Percentiles rank a stretch among this genome's conserved stretches.
These are phyloP conservation scores for Gentiana dahurica DNA, from an alignment of 257 asterid genomes.

Conservation along the genomic window DNA sequence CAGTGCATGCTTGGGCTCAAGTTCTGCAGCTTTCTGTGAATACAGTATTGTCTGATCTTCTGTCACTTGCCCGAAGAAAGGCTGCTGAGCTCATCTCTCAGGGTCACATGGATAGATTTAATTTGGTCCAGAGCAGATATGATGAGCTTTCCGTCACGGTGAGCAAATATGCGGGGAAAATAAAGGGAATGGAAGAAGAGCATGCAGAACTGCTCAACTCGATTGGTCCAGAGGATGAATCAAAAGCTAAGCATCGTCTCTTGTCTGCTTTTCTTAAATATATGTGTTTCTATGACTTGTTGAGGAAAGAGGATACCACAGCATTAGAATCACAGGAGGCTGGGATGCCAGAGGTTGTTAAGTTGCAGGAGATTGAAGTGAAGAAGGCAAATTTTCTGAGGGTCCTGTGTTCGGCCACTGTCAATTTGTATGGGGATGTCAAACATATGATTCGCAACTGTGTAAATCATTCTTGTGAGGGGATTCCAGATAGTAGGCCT, in stretches of 20 bases:
- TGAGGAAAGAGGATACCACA: slow-evolving; percentile 29
- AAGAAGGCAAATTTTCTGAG: slow-evolving; percentile 37
- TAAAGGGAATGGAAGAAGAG: slow-evolving; percentile 78
- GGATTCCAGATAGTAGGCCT: slow-evolving; percentile 23
- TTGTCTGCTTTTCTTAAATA: slow-evolving; percentile 55
- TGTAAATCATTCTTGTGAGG: slow-evolving; percentile 36
- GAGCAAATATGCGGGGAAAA: slow-evolving; percentile 58
- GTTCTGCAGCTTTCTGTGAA: slow-evolving; percentile 55
- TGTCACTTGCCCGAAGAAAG: slow-evolving; percentile 61
- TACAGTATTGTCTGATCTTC: slow-evolving; percentile 62
- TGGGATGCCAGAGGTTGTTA: slow-evolving; percentile 28
- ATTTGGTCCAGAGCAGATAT: slow-evolving; percentile 47
- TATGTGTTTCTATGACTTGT: slow-evolving; percentile 44
- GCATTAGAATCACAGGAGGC: slow-evolving; percentile 28
- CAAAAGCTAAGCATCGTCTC: slow-evolving; percentile 60
- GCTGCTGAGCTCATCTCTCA: slow-evolving; percentile 63
- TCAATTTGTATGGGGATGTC: slow-evolving; percentile 50
- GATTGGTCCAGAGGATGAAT: slow-evolving; percentile 65
- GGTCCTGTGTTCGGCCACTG: slow-evolving; percentile 42
- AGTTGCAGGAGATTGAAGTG: slow-evolving; percentile 32
- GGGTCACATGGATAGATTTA: slow-evolving; percentile 33
- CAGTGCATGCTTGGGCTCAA: slow-evolving; percentile 94
- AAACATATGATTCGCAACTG: slow-evolving; percentile 36
- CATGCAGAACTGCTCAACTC: slow-evolving; percentile 51
- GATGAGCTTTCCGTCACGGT: slow-evolving; percentile 71